phyloP scores from a whole-genome alignment of 495 filamentous ascomycete species.

The Aspergillus coremiiformis region DNA sequence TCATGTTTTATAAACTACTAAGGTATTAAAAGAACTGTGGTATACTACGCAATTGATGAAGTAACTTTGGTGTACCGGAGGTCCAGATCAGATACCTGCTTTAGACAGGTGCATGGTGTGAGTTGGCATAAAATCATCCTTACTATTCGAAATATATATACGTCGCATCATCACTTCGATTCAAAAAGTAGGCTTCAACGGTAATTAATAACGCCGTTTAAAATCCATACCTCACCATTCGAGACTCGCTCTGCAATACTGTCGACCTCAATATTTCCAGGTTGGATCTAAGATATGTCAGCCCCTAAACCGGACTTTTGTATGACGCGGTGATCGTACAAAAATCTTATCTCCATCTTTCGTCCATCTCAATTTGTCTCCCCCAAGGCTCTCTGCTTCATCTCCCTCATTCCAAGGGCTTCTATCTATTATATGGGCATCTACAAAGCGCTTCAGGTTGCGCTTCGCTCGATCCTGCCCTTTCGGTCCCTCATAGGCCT shows the following conservation, averaged over 20 bases:
- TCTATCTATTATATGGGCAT: conserved; percentile 71
- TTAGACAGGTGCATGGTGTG: not conserved
- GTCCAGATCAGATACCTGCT: not conserved
- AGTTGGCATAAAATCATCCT: not conserved
- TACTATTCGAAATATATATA: too few relatives aligned
- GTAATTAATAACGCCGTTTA: conserved; percentile 63
- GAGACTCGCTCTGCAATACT: conserved; percentile 62
- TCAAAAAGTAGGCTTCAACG: conserved; percentile 8
- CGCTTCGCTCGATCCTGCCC: conserved; percentile 72
- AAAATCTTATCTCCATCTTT: conserved; percentile 63
- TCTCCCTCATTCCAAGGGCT: conserved; percentile 75
- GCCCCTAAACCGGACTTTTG: not conserved
- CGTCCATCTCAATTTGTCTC: conserved; percentile 75
- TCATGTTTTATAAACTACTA: not conserved
- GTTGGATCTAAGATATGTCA: conserved; percentile 58
- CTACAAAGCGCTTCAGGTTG: conserved; percentile 78
- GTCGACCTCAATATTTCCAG: conserved; percentile 66
- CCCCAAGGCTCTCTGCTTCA: conserved; percentile 63
- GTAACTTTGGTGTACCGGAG: not conserved
- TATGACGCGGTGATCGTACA: conserved; percentile 39
- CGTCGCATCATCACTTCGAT: conserved; percentile 14
- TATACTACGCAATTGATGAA: not conserved
- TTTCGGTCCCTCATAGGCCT: conserved; percentile 71
- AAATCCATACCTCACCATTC: conserved; percentile 81
- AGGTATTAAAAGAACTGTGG: not conserved